Evolutionary conservation across 805 yeast genomes (phyloP).

Genomic region (Candida pini): DNA sequence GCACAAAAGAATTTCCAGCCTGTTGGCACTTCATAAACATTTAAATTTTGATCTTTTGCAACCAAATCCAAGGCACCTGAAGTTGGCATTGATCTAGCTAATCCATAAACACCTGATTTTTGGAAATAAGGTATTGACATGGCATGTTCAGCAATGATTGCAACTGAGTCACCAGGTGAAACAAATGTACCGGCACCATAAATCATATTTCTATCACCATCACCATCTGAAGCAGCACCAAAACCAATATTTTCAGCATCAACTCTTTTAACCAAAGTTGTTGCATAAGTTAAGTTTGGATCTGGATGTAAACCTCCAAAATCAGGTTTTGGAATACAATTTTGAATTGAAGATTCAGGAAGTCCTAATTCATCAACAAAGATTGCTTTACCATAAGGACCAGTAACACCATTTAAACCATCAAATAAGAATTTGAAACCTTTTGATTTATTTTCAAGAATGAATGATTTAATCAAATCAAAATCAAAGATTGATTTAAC

Average conservation of each 20-base stretch:
- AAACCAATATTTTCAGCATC: conserved; percentile 77
- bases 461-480: conserved; percentile 66
- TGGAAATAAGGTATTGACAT: conserved; percentile 85
- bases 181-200: conserved; percentile 93
- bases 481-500: conserved; percentile 86
- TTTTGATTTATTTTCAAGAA: conserved; percentile 42
- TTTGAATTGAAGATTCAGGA: conserved; percentile 66
- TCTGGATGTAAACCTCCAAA: conserved; percentile 98
- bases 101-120: conserved; percentile 79
- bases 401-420: conserved; percentile 92
- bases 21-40: conserved; percentile 92
- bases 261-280: conserved; percentile 79
- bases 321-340: conserved; percentile 75
- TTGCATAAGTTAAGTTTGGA: conserved; percentile 94
- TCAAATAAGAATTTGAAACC: conserved; percentile 79
- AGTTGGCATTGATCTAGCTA: conserved; percentile 98
- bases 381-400: conserved; percentile 86
- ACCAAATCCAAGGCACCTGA: conserved; percentile 91
- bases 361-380: conserved; percentile 83
- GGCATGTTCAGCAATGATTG: conserved; percentile 93
- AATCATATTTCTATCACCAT: conserved; percentile 98
- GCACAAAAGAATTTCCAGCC: conserved; percentile 99
- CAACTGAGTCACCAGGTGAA: conserved; percentile 97
- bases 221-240: conserved; percentile 99
- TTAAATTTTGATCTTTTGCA: conserved; percentile 68